These are phyloP conservation scores for Arthrobotrys sphaeroides DNA, from an alignment of 2,329 filamentous ascomycete species.

Conservation along the genomic window DNA sequence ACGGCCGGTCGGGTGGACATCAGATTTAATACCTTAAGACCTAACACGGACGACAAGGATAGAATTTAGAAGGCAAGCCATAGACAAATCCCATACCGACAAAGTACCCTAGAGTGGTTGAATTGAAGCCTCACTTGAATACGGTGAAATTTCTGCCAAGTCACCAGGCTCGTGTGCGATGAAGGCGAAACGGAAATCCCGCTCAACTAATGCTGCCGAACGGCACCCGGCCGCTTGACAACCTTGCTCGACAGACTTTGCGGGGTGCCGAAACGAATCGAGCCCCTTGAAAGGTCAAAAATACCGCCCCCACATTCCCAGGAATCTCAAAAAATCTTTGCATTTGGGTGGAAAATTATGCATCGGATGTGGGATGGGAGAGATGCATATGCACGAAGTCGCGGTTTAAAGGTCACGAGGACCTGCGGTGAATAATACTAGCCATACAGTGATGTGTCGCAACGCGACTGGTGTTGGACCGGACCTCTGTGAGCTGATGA, in stretches of 20 bases:
- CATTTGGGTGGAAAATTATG: not conserved
- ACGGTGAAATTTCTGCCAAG: too few species aligned
- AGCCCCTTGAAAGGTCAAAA: slow-evolving; percentile 17
- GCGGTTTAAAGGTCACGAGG: slow-evolving; percentile 28
- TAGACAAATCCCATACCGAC: too few species aligned
- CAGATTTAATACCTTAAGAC: too few species aligned
- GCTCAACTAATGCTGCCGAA: slow-evolving; percentile 33
- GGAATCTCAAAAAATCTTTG: not conserved
- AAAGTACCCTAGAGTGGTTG: too few species aligned
- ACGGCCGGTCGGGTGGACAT: too few species aligned
- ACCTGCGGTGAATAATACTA: not conserved
- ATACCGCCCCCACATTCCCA: slow-evolving; percentile 41
- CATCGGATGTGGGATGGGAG: slow-evolving; percentile 9
- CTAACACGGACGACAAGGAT: too few species aligned
- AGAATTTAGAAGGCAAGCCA: too few species aligned
- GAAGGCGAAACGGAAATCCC: slow-evolving; percentile 33
- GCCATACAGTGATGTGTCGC: slow-evolving; percentile 42
- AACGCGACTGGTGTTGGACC: slow-evolving; percentile 40
- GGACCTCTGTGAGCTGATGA: not conserved
- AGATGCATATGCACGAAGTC: slow-evolving; percentile 20
- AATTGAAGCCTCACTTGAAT: too few species aligned
- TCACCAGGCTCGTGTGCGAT: slow-evolving; percentile 24
- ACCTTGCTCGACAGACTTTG: slow-evolving; percentile 25
- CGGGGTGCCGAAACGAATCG: slow-evolving; percentile 33
- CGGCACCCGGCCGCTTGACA: slow-evolving; percentile 25